phyloP scores from a whole-genome alignment of 2,329 filamentous ascomycete genomes.

The Colletotrichum karsti region DNA sequence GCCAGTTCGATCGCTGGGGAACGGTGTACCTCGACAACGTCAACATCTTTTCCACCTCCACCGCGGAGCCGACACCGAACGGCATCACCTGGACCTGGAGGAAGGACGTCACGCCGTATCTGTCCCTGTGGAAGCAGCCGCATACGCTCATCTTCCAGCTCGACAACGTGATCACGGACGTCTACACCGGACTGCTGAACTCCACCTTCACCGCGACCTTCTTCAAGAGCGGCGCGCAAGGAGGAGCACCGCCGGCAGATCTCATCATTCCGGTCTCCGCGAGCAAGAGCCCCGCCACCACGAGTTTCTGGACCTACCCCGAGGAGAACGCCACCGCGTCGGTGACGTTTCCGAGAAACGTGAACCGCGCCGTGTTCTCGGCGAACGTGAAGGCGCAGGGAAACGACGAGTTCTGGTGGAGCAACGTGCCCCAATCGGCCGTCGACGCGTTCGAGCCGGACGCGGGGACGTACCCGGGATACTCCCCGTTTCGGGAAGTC shows the following conservation, averaged over 20 bases:
- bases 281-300: slow-evolving; percentile 54
- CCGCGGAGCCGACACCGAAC: slow-evolving; percentile 73
- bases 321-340: slow-evolving; percentile 65
- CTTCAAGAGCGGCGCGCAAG: slow-evolving; percentile 58
- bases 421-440: slow-evolving; percentile 74
- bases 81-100: slow-evolving; percentile 81
- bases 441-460: slow-evolving; percentile 64
- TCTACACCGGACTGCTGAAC: slow-evolving; percentile 78
- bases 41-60: slow-evolving; percentile 84
- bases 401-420: slow-evolving; percentile 87
- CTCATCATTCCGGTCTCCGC: slow-evolving; percentile 74
- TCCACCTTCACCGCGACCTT: slow-evolving; percentile 79
- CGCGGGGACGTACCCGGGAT: slow-evolving; percentile 68
- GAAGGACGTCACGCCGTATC: slow-evolving; percentile 80
- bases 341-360: slow-evolving; percentile 70
- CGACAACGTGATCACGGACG: slow-evolving; percentile 74
- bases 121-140: slow-evolving; percentile 71
- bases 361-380: slow-evolving; percentile 76
- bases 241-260: slow-evolving; percentile 61
- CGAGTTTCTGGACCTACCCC: slow-evolving; percentile 76
- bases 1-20: slow-evolving; percentile 81
- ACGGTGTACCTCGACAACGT: slow-evolving; percentile 79
- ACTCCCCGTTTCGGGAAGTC: slow-evolving; percentile 81
- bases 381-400: slow-evolving; percentile 80
- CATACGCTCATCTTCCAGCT: slow-evolving; percentile 85